Base-by-base conservation (phyloP, 2,329 filamentous ascomycete species). In the Aotearoamyces nothofagi region DNA sequence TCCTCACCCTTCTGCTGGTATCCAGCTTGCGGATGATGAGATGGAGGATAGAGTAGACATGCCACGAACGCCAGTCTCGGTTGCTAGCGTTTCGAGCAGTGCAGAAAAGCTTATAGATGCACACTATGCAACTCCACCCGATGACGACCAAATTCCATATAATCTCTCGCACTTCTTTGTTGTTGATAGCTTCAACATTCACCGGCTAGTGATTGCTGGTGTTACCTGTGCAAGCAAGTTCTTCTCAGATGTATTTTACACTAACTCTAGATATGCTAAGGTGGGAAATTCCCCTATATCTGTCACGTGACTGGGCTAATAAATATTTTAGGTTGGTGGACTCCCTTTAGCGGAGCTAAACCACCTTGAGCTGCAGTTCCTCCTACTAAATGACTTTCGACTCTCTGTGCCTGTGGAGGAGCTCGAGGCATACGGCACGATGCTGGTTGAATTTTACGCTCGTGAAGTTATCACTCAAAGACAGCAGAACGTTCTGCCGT, bases 181-280 rank as follows among this genome's bases (percentile, higher is more conserved):
- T 22, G 90, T 96, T 8, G 90, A 98, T 56, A 96, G 90, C 57
- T 98, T 90, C 60, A 98, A 98, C 56, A 96, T 98, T 39, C 90
- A 98, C 51, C 76, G 90, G 31, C 62, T 98, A 31, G 86, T 96
- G 31, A 98, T 98, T 50, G 83, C 90, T 2, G 90, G 87, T 19
- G 90, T 98, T 24, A 98, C 90, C 3, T 96, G 90, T 54, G 86
- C 90, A 4, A 96, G 87, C 69, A 98, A 98, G 55, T 98, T 96
- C 64, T 98, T 98, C 56, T 96, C 87, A 4, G 71, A 98, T 56
- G 87, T 96, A 22, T 98, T 98, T 46, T 98, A 96, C 52, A 98
- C 90, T 7, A 98, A 98, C 55, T 96, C 90, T 31, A 72, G 90
- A 73, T 98, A 98, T 53, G 90, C 90, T 35, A 98, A 96, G 79